These are phyloP conservation scores for Venustampulla echinocandica DNA, from an alignment of 495 filamentous ascomycete genomes.

Conservation along the genomic window DNA sequence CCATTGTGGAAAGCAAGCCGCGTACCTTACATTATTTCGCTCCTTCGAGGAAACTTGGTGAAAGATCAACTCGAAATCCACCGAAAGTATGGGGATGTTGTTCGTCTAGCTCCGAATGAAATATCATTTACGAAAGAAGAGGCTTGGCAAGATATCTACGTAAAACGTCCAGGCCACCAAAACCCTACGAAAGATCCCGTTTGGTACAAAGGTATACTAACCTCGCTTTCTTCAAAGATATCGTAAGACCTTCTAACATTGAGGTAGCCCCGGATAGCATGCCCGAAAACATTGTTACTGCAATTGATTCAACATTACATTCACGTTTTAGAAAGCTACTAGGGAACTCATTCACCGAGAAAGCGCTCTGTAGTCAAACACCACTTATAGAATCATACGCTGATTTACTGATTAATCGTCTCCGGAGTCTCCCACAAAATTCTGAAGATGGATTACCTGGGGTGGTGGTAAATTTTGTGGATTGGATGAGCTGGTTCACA, in stretches of 20 bases:
- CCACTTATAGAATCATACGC: background rate
- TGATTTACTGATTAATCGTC: conserved; percentile 28
- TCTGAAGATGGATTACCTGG: conserved; percentile 2
- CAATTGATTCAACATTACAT: background rate
- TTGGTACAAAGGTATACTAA: background rate
- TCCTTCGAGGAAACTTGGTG: background rate
- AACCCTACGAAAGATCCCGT: background rate
- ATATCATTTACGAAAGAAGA: conserved; percentile 9
- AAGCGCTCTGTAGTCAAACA: background rate
- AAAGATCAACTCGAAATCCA: conserved; percentile 10
- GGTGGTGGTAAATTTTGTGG: conserved; percentile 17
- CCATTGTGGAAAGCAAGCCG: background rate
- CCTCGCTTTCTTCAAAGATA: background rate
- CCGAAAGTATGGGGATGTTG: conserved; percentile 24
- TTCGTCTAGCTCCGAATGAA: conserved; percentile 22
- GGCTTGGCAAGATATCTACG: conserved; percentile 22
- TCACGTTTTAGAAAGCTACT: background rate
- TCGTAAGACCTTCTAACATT: background rate
- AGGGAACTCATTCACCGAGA: background rate
- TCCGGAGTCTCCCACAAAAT: conserved; percentile 13
- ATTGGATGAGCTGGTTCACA: conserved; percentile 39
- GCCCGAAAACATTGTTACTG: background rate
- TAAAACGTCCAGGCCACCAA: background rate
- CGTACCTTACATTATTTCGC: background rate
- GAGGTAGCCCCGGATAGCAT: background rate